A percentile compares a stretch with the other conserved stretches of the same genome.
Evolutionary conservation across 176 grass and related monocot species (phyloP).

Genomic region (Otatea glauca): DNA sequence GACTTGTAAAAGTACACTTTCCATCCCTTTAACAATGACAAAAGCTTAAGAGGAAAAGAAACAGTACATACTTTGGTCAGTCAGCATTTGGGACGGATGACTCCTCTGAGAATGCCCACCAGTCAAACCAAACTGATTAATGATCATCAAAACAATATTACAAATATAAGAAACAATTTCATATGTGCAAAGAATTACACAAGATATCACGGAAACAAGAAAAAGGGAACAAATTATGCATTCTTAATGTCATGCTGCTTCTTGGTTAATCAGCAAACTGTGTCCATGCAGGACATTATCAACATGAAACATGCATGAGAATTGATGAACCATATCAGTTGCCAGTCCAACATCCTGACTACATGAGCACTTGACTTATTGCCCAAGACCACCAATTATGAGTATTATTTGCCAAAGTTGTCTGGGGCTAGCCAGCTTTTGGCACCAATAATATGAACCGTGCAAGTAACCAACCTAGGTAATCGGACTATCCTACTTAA

Average conservation of each 20-base stretch:
- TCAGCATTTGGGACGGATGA: constrained; percentile 82
- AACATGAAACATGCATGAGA: background rate
- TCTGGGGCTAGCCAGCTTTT: constrained; percentile 3
- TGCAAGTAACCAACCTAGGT: constrained; percentile 8
- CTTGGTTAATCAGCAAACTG: constrained; percentile 4
- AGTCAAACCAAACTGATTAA: constrained; percentile 72
- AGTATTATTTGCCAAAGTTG: background rate
- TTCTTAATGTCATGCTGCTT: background rate
- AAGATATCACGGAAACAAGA: background rate
- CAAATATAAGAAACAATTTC: constrained; percentile 33
- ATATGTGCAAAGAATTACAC: background rate
- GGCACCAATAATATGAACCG: constrained; percentile 10
- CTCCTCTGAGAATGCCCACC: constrained; percentile 81
- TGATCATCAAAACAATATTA: constrained; percentile 33
- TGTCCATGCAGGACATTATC: background rate
- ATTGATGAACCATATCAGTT: background rate
- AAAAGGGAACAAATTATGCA: background rate
- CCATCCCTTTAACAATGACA: constrained; percentile 11
- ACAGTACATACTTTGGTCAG: constrained; percentile 75
- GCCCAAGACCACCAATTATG: background rate
- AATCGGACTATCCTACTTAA: constrained; percentile 4
- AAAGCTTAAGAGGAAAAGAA: constrained; percentile 29
- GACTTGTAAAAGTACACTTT: background rate
- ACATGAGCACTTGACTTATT: background rate
- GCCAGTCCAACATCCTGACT: background rate